Base-by-base conservation (phyloP, 768 basidiomycete species). In the Mycena haematopus region DNA sequence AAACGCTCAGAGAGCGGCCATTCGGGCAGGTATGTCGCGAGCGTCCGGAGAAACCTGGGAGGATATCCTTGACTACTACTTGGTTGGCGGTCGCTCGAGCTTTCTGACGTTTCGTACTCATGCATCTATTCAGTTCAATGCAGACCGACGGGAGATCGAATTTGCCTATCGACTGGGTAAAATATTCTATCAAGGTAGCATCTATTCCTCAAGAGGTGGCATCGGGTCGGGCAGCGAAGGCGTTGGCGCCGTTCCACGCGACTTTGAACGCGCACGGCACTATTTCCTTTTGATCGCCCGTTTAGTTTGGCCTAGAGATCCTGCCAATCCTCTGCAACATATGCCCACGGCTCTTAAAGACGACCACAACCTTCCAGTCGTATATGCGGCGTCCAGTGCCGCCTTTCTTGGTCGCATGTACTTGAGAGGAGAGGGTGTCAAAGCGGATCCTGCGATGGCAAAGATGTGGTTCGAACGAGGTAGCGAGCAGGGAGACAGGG, bases 401-500 rank as follows among this genome's bases (percentile, higher is more conserved):
- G 93, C 85, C 3, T 98, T 93, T 75, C 74, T 99, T 8, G 97
- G 96, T 0, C 85, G 94, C 60, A 99, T 99, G 95, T 91, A 91
- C 68, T 75, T 99, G 33, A 82, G 97, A 38, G 96, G 97, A 0
- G 97, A 99, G 73, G 96, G 96, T 8, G 87, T 93, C 24, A 90
- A 89, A 68, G 80, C 82, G 62, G 92, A 98, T 73, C 82, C 84
- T 21, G 79, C 82, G 27, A 74, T 85, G 65, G 96, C 94, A 10
- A 93, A 88, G 78, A 84, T 96, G 79, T 99, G 97, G 97, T 96
- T 96, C 68, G 92, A 95, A 68, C 83, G 97, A 55, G 96, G 93
- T 1, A 86, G 82, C 14, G 84, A 85, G 45, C 84, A 88, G 70
- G 89, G 87, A 25, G 96, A 99, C 69, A 84, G 89, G 60, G 96